Base-by-base conservation (phyloP, 2,329 filamentous ascomycete genomes). In the Stachybotrys chartarum region DNA sequence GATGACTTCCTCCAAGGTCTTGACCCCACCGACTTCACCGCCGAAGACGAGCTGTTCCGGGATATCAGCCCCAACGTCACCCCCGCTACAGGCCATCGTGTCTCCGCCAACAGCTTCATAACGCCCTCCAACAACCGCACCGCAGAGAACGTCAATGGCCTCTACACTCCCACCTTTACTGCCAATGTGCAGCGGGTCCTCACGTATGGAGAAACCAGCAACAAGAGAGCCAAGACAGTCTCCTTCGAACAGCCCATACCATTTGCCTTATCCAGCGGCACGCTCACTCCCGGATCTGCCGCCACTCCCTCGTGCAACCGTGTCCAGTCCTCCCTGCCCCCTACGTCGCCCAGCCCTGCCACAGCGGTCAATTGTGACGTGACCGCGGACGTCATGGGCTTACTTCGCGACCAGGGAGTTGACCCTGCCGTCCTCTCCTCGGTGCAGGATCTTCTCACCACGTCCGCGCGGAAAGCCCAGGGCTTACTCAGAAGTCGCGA, bases 401-500 rank as follows among this genome's bases (percentile, higher is more conserved):
- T 85, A 6, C 73, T 87, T 1, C 67, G 68, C 14, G 70, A 67
- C 47, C 71, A 77, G 55, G 63, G 69, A 8, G 59, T 84, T 16
- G 69, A 73, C 24, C 63, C 67, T 1, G 56, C 63, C 0, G 70
- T 73, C 1, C 67, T 74, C 5, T 56, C 60, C 2, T 68, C 65
- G 24, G 66, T 87, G 2, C 67, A 68, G 1, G 57, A 60, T 30
- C 61, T 81, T 7, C 72, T 90, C 35, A 74, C 78, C 42, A 79
- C 72, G 49, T 78, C 88, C 59, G 79, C 82, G 16, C 70, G 84
- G 53, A 78, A 77, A 53, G 76, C 78, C 0, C 81, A 80, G 62
- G 88, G 88, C 0, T 75, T 88, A 18, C 75, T 77, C 45, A 79
- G 79, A 58, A 86, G 87, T 0, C 75, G 88, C 3, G 87, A 93